These are phyloP conservation scores for Echium plantagineum DNA, from an alignment of 257 asterid genomes.

Conservation along the genomic window DNA sequence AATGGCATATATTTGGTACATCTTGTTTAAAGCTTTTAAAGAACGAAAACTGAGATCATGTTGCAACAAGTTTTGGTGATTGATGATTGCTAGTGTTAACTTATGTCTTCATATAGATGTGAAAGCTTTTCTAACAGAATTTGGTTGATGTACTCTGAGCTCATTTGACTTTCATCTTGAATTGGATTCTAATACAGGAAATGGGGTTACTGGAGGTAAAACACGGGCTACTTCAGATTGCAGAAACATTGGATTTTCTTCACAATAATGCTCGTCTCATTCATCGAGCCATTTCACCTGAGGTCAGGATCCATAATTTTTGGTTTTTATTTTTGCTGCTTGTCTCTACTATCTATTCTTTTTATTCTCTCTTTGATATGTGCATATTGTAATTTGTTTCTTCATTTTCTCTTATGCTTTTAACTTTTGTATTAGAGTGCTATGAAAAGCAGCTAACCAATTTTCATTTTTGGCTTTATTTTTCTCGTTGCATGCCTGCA, in stretches of 20 bases:
- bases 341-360: background rate
- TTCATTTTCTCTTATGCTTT: too few species aligned
- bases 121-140: too few species aligned
- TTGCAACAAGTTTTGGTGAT: too few species aligned
- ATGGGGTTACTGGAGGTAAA: conserved; percentile 96
- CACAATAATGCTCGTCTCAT: conserved; percentile 89
- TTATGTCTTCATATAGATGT: too few species aligned
- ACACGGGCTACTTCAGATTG: conserved; percentile 93
- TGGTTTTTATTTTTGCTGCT: background rate
- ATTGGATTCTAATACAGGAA: conserved; percentile 41
- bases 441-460: too few species aligned
- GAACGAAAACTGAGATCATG: too few species aligned
- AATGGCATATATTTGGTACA: too few species aligned
- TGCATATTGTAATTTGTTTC: too few species aligned
- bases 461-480: too few species aligned
- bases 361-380: background rate
- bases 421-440: background rate
- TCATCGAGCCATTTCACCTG: conserved; percentile 88
- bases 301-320: conserved; percentile 29
- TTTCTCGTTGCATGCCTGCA: background rate
- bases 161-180: background rate
- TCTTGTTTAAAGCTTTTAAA: too few species aligned
- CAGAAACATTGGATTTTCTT: conserved; percentile 93
- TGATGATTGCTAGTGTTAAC: too few species aligned
- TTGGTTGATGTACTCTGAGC: background rate